Evolutionary conservation across 495 filamentous ascomycete genomes (phyloP).

Genomic region (Lophiotrema nucula): DNA sequence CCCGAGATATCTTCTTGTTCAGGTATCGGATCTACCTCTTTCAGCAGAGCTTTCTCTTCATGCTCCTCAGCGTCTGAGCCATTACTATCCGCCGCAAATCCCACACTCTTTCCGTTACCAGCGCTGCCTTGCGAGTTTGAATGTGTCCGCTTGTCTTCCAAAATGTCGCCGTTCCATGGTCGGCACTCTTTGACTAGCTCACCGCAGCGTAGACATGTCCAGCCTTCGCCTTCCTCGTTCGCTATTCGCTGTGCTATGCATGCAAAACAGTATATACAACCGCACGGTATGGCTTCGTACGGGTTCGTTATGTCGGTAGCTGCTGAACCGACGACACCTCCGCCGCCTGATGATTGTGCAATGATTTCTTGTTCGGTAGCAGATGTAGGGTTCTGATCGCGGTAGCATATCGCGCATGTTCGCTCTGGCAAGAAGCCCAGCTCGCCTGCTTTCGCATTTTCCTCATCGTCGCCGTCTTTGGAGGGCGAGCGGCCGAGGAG

Average conservation of each 20-base stretch:
- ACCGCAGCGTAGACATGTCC: slow-evolving; percentile 90
- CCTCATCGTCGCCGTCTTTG: slow-evolving; percentile 47
- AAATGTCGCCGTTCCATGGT: slow-evolving; percentile 88
- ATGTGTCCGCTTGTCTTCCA: slow-evolving; percentile 17
- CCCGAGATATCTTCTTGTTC: slow-evolving; percentile 24
- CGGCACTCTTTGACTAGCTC: slow-evolving; percentile 82
- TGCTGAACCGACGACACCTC: slow-evolving; percentile 79
- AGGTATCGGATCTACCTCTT: slow-evolving; percentile 39
- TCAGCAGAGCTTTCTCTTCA: slow-evolving; percentile 29
- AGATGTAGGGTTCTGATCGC: slow-evolving; percentile 72
- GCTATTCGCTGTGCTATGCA: slow-evolving; percentile 89
- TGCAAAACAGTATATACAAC: slow-evolving; percentile 95
- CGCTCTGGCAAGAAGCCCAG: slow-evolving; percentile 83
- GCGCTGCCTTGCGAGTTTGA: background rate
- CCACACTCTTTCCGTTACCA: slow-evolving; percentile 37
- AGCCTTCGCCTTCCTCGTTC: slow-evolving; percentile 91
- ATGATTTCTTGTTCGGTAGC: slow-evolving; percentile 64
- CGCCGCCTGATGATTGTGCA: slow-evolving; percentile 54
- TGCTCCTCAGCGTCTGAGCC: background rate
- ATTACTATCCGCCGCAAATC: slow-evolving; percentile 28
- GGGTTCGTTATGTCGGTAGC: slow-evolving; percentile 96
- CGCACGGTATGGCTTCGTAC: slow-evolving; percentile 87
- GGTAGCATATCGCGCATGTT: slow-evolving; percentile 97
- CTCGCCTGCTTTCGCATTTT: slow-evolving; percentile 61
- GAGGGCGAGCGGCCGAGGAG: slow-evolving; percentile 38